Evolutionary conservation across 1,284 basidiomycete species (phyloP), one percentile per base, ranked within the genome.

Genomic region (Singerocomus inundabilis): DNA sequence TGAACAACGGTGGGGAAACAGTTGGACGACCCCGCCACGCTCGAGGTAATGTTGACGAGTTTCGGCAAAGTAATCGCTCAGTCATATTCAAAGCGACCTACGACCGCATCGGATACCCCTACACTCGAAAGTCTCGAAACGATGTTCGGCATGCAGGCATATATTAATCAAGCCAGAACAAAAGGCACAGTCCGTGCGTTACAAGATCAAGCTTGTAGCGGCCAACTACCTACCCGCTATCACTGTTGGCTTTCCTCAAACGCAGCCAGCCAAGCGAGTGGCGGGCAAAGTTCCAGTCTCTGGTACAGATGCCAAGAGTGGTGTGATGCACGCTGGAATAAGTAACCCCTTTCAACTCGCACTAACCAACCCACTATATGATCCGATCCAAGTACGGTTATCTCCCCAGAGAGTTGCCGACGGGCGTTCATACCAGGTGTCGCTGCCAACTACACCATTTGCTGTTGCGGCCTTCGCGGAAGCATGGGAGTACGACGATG

Each of bases 131-230:
- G 82, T 90, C 44, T 93, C 93, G 3, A 98, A 98, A 71, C 89
- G 97, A 6, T 99, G 97, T 72, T 87, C 93, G 6, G 80, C 80
- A 3, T 99, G 97, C 67, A 85, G 91, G 13, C 96, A 98, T 70
- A 96, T 98, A 58, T 81, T 99, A 53, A 96, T 98, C 71, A 97
- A 98, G 64, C 97, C 97, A 1, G 97, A 99, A 67, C 90, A 94
- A 62, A 99, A 98, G 68, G 88, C 94, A 0, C 89, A 92, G 59
- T 92, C 91, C 6, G 88, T 91, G 30, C 82, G 91, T 6, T 98
- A 89, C 81, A 98, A 98, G 72, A 98, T 99, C 72, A 98, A 97
- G 69, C 85, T 98, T 40, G 90, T 96, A 40, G 97, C 96, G 0
- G 81, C 87, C 25, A 95, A 91, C 68, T 98, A 98, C 69, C 76